A percentile compares a stretch with the other conserved stretches of the same genome.
phyloP scores from a whole-genome alignment of 1,139 yeast species.

The Zhuliangozyma parablackwelliae region DNA sequence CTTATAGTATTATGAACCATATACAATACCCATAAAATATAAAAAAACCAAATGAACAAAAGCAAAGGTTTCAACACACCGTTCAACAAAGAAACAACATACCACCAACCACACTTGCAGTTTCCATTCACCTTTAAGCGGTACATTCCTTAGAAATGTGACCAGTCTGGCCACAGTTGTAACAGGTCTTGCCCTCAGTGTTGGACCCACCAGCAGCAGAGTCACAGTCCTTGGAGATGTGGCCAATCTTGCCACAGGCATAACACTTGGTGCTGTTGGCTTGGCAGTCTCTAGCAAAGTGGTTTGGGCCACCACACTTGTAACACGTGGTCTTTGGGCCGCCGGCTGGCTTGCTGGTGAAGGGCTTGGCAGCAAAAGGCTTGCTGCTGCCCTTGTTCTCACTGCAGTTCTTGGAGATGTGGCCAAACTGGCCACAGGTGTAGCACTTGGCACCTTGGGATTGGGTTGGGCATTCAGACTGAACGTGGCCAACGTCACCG shows the following conservation, averaged over 20 bases:
- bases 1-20: not conserved
- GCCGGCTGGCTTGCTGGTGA: conserved; percentile 6
- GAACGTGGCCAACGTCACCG: conserved; percentile 68
- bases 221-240: conserved; percentile 79
- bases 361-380: conserved; percentile 15
- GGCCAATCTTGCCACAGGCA: conserved; percentile 89
- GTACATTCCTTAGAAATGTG: conserved; percentile 36
- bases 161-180: conserved; percentile 37
- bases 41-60: not conserved
- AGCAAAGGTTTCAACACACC: no score
- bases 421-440: conserved; percentile 73
- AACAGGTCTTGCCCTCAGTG: conserved; percentile 44
- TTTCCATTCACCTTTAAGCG: conserved; percentile 8
- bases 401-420: conserved; percentile 69
- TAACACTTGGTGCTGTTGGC: conserved; percentile 75
- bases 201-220: conserved; percentile 37
- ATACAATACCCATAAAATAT: not conserved
- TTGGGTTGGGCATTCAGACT: conserved; percentile 57
- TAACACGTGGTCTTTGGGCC: conserved; percentile 61
- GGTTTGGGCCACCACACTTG: conserved; percentile 93
- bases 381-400: conserved; percentile 16
- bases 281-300: conserved; percentile 87
- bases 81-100: no score
- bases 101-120: not conserved
- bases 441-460: conserved; percentile 49